Evolutionary conservation across 164 flowering plant species (phyloP).

Genomic region (Chimonanthus praecox): DNA sequence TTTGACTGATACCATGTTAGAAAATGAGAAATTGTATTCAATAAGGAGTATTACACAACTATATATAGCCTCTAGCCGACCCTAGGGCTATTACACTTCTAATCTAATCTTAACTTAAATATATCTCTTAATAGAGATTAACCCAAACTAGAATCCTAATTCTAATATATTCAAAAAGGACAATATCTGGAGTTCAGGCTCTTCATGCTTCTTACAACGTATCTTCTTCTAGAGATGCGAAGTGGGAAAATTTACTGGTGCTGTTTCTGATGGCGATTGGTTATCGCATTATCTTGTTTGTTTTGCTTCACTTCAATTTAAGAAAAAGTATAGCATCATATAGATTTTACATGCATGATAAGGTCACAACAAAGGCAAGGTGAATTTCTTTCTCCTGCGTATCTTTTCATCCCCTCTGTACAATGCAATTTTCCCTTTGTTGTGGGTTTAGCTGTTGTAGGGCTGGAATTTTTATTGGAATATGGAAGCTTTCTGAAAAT

Average conservation of each 20-base stretch:
- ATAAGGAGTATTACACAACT: too few relatives aligned
- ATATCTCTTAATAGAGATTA: too few relatives aligned
- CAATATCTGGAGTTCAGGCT: slow-evolving; percentile 80
- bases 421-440: not conserved
- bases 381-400: slow-evolving; percentile 16
- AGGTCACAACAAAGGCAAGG: slow-evolving; percentile 29
- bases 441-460: not conserved
- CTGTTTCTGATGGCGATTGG: slow-evolving; percentile 72
- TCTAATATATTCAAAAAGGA: not conserved
- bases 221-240: slow-evolving; percentile 49
- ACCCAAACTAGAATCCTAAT: too few relatives aligned
- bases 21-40: too few relatives aligned
- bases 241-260: slow-evolving; percentile 76
- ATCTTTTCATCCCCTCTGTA: not conserved
- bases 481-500: not conserved
- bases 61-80: too few relatives aligned
- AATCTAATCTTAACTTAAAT: too few relatives aligned
- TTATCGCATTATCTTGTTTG: slow-evolving; percentile 58
- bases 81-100: too few relatives aligned
- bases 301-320: slow-evolving; percentile 50
- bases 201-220: slow-evolving; percentile 60
- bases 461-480: not conserved
- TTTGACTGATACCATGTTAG: too few relatives aligned
- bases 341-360: slow-evolving; percentile 31
- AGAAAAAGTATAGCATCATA: slow-evolving; percentile 24